Evolutionary conservation across 2,329 filamentous ascomycete genomes (phyloP).

Genomic region (Pestalotiopsis sp.): DNA sequence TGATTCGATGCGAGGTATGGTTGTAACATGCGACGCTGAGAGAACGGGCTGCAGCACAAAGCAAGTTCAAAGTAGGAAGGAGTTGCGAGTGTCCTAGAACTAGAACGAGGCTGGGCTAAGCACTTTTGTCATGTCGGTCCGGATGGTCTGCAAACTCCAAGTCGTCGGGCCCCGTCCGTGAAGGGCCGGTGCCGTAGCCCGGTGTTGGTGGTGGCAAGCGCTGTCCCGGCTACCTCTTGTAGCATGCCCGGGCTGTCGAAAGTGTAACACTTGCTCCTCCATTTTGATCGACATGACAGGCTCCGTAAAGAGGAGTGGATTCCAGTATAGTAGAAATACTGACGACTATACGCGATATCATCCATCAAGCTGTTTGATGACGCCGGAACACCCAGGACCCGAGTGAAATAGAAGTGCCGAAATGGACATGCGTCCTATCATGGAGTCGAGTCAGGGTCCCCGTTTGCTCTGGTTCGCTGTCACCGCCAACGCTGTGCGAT

Average conservation of each 20-base stretch:
- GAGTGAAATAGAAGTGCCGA: constrained; percentile 1
- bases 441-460: neutral
- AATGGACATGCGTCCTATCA: neutral
- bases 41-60: neutral
- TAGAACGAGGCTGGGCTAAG: neutral
- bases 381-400: neutral
- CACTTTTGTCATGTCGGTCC: neutral
- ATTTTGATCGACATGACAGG: neutral
- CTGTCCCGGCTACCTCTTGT: neutral
- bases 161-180: neutral
- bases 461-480: neutral
- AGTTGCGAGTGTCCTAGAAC: neutral
- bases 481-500: constrained; percentile 1
- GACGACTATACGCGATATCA: neutral
- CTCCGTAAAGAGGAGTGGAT: neutral
- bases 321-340: neutral
- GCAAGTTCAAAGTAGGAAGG: constrained; percentile 1
- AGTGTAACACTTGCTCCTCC: neutral
- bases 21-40: neutral
- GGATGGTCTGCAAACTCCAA: neutral
- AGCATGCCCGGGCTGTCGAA: neutral
- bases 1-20: neutral
- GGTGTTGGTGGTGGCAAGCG: neutral
- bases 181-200: constrained; percentile 6
- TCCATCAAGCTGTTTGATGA: neutral